A percentile compares a stretch with the other conserved stretches of the same genome.
Evolutionary conservation across 208 protist genomes (phyloP).

Genomic region (Wallacemonas sp.): DNA sequence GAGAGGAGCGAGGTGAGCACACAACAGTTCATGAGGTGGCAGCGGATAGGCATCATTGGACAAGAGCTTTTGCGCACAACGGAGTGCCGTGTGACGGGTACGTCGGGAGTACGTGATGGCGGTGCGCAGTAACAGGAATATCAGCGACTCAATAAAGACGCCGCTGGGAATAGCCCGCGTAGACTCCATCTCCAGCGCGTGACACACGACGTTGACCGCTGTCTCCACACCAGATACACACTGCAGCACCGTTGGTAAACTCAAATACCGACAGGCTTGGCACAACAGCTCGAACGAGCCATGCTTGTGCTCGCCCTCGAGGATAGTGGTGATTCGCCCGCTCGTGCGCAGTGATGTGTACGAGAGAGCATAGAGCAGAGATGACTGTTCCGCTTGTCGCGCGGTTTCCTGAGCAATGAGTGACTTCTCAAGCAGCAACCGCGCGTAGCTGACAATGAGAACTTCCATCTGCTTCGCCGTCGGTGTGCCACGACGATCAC

Average conservation of each 20-base stretch:
- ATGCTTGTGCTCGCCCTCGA: constrained; percentile 42
- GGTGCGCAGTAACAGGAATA: constrained; percentile 61
- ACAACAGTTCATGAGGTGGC: constrained; percentile 56
- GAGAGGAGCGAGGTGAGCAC: constrained; percentile 56
- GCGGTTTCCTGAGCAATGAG: constrained; percentile 56
- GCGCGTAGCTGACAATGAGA: constrained; percentile 76
- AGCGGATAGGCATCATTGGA: constrained; percentile 46
- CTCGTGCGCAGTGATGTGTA: constrained; percentile 60
- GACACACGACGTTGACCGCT: constrained; percentile 47
- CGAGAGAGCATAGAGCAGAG: constrained; percentile 57
- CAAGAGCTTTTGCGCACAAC: constrained; percentile 70
- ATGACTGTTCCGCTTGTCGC: constrained; percentile 27
- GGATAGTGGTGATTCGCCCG: constrained; percentile 29
- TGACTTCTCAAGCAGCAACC: constrained; percentile 68
- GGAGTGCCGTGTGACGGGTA: constrained; percentile 74
- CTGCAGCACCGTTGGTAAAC: constrained; percentile 40
- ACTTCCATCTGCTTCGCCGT: constrained; percentile 66
- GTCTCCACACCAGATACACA: constrained; percentile 34
- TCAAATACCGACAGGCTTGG: constrained; percentile 53
- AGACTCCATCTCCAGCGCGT: constrained; percentile 34
- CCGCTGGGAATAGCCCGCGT: constrained; percentile 40
- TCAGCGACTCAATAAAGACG: constrained; percentile 53
- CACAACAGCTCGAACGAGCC: constrained; percentile 43
- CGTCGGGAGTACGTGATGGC: constrained; percentile 60
- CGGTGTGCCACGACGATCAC: constrained; percentile 13